phyloP scores from a whole-genome alignment of 805 yeast genomes.

The Lipomyces sp. region DNA sequence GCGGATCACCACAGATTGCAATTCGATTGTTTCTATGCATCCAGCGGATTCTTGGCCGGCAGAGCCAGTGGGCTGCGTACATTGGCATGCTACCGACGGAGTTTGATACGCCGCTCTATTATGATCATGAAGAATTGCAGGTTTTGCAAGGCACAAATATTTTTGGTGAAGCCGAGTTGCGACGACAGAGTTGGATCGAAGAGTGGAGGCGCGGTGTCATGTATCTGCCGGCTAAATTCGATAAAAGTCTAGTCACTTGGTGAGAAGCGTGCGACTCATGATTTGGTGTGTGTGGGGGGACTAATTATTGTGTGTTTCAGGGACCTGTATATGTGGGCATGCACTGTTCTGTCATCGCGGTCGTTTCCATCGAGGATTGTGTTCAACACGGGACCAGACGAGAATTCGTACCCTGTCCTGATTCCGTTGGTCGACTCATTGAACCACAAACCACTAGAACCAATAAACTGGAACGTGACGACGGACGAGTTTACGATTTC shows the following conservation, averaged over 20 bases:
- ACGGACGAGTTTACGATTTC: constrained; percentile 51
- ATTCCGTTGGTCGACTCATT: constrained; percentile 78
- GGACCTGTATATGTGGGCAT: constrained; percentile 69
- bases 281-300: not conserved
- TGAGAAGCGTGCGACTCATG: not conserved
- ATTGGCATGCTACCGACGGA: constrained; percentile 55
- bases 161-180: constrained; percentile 57
- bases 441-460: constrained; percentile 67
- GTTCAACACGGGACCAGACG: constrained; percentile 41
- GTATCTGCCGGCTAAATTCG: constrained; percentile 29
- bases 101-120: constrained; percentile 68
- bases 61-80: constrained; percentile 52
- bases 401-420: constrained; percentile 59
- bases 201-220: constrained; percentile 58
- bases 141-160: constrained; percentile 72
- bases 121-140: constrained; percentile 59
- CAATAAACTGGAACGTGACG: constrained; percentile 64
- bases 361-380: constrained; percentile 75
- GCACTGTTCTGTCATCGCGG: constrained; percentile 70
- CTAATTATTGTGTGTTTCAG: constrained; percentile 3
- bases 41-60: constrained; percentile 17
- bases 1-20: constrained; percentile 21
- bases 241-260: constrained; percentile 23
- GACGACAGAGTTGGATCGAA: constrained; percentile 53
- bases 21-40: constrained; percentile 29